A percentile compares a stretch with the other conserved stretches of the same genome.
Evolutionary conservation across 768 basidiomycete genomes (phyloP).

Genomic region (Trametes meyenii): DNA sequence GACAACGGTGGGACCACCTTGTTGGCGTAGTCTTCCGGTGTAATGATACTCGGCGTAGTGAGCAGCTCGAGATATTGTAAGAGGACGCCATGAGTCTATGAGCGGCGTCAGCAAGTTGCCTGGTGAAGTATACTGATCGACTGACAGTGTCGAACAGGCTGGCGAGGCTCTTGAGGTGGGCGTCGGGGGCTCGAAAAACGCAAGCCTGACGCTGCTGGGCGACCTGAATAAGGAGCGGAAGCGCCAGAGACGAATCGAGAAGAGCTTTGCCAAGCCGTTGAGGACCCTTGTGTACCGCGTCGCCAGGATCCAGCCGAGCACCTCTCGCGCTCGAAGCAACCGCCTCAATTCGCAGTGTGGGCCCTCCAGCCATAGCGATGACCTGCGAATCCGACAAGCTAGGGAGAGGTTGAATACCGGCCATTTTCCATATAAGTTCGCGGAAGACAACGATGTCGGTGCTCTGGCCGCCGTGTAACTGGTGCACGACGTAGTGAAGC

Average conservation of each 20-base stretch:
- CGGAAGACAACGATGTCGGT: constrained; percentile 91
- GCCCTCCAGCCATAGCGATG: constrained; percentile 88
- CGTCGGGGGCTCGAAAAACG: constrained; percentile 71
- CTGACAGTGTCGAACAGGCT: constrained; percentile 88
- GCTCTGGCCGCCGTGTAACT: constrained; percentile 78
- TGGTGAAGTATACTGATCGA: constrained; percentile 28
- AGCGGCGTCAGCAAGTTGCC: constrained; percentile 5
- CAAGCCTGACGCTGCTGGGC: constrained; percentile 90
- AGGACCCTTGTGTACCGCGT: constrained; percentile 66
- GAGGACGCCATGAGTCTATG: constrained; percentile 86
- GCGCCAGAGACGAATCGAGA: constrained; percentile 71
- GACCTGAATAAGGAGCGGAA: constrained; percentile 89
- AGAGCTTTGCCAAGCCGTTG: constrained; percentile 66
- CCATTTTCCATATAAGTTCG: constrained; percentile 94
- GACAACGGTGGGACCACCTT: constrained; percentile 74
- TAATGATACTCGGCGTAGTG: constrained; percentile 67
- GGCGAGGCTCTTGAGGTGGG: constrained; percentile 84
- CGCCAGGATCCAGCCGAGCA: constrained; percentile 67
- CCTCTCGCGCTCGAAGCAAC: constrained; percentile 80
- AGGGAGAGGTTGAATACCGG: constrained; percentile 88
- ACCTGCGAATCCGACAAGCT: constrained; percentile 90
- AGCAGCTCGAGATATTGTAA: constrained; percentile 92
- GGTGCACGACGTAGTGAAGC: constrained; percentile 89
- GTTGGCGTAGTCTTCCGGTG: constrained; percentile 71
- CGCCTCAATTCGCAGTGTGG: constrained; percentile 83